Base-by-base conservation (phyloP, 1,139 yeast species). In the Zygoascus sp. region DNA sequence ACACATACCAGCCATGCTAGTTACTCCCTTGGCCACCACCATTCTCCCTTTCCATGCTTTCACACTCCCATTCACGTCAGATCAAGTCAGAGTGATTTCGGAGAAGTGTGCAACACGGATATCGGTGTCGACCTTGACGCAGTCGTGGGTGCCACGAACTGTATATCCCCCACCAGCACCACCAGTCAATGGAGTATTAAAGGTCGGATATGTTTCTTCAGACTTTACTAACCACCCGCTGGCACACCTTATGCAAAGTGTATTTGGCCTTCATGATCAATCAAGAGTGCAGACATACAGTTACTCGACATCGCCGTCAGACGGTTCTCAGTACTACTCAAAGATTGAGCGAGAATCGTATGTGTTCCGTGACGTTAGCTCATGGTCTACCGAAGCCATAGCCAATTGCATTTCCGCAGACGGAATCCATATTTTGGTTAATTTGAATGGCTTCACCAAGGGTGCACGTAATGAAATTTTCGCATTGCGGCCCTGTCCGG, bases 241-340 rank as follows among this genome's bases (percentile, higher is more conserved):
- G 44, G 58, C 68, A 4, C 69, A 65, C 44, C 51, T 65, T 42
- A 65, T 65, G 69, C 68, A 64, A 45, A 60, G 60, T 36, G 67
- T 65, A 5, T 65, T 65, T 52, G 67, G 63, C 1, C 36, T 62
- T 44, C 68, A 65, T 38, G 58, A 61, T 40, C 42, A 50, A 16
- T 40, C 48, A n/a, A 44, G 45, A 38, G 59, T 64, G 9, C 51
- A 48, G 17, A 58, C 64, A 0, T 55, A 58, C 25, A 61, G 67
- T 45, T 65, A 65, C 44, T 65, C 68, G 1, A 62, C 66, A 1
- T 55, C 63, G 1, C 54, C 58, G 1, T 54, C 63, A 1, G 68
- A 65, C 38, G 57, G 57, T 3, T 63, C 68, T 2, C 44, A 45
- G 9, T 65, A 62, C 45, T 57, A 66, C 5, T 35, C 39, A 19